Percentiles rank a stretch among this genome's conserved stretches.
phyloP scores from a whole-genome alignment of 352 stramenopile species.

The Elongisporangium senticosum region DNA sequence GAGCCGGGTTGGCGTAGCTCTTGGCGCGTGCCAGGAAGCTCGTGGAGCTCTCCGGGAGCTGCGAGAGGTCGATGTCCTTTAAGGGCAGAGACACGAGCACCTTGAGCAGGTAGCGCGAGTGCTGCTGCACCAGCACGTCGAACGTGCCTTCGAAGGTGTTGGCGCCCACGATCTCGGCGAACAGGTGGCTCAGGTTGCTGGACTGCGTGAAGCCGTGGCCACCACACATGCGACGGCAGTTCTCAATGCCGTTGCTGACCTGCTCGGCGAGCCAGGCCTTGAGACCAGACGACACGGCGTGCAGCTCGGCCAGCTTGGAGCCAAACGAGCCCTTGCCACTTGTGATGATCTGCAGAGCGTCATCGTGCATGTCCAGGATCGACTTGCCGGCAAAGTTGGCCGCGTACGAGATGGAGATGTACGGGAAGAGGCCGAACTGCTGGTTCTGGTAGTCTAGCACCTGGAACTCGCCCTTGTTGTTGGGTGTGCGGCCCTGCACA shows the following conservation, averaged over 20 bases:
- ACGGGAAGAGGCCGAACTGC: conserved; percentile 28
- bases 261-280: conserved; percentile 35
- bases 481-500: conserved; percentile 18
- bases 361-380: conserved; percentile 18
- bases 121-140: conserved; percentile 67
- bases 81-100: conserved; percentile 11
- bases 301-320: conserved; percentile 22
- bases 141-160: conserved; percentile 67
- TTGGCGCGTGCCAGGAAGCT: conserved; percentile 33
- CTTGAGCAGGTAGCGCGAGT: conserved; percentile 58
- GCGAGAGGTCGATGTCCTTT: conserved; percentile 1
- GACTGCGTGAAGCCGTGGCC: conserved; percentile 13
- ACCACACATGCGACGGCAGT: conserved; percentile 19
- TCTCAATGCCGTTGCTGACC: conserved; percentile 31
- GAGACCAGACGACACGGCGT: conserved; percentile 31
- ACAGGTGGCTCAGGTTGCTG: conserved; percentile 12
- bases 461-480: conserved; percentile 22
- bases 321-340: conserved; percentile 14
- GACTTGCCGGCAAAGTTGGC: conserved; percentile 7
- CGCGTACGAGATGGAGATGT: conserved; percentile 40
- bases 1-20: conserved; percentile 15
- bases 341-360: conserved; percentile 15
- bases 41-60: conserved; percentile 5
- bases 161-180: conserved; percentile 30
- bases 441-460: conserved; percentile 18